These are phyloP conservation scores for Lactuca saligna DNA, from an alignment of 129 eudicot species.

Conservation along the genomic window DNA sequence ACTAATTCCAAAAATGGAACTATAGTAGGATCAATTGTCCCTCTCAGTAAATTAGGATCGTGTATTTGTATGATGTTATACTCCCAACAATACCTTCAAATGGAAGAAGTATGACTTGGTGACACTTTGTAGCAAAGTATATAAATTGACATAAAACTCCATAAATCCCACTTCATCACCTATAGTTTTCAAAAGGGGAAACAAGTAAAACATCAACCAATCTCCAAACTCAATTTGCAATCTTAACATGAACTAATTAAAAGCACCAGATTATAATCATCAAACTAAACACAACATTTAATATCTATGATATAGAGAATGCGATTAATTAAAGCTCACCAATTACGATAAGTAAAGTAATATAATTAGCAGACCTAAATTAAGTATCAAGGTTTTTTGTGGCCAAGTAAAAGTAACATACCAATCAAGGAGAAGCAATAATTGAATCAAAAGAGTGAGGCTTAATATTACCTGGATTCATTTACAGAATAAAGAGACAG, in stretches of 20 bases:
- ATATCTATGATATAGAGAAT: not conserved
- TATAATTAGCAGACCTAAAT: too few relatives aligned
- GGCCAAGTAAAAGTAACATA: too few relatives aligned
- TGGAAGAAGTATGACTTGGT: constrained; percentile 74
- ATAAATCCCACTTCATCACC: constrained; percentile 12
- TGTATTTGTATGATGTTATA: constrained; percentile 61
- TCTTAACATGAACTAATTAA: constrained; percentile 1
- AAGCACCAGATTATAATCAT: constrained; percentile 6
- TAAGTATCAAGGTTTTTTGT: too few relatives aligned
- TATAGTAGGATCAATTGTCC: constrained; percentile 66
- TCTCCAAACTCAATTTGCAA: constrained; percentile 10
- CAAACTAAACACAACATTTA: constrained; percentile 11
- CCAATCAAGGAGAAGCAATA: too few relatives aligned
- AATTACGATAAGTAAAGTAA: too few relatives aligned
- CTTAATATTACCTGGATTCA: too few relatives aligned
- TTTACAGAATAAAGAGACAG: too few relatives aligned
- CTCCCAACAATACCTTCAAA: constrained; percentile 99
- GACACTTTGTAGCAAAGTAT: constrained; percentile 41
- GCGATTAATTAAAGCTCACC: not conserved
- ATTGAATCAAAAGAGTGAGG: too few relatives aligned
- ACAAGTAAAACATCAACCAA: not conserved
- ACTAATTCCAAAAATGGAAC: constrained; percentile 74
- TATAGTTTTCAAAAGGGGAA: not conserved
- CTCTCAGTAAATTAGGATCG: constrained; percentile 53
- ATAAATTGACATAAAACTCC: not conserved